Base-by-base conservation (phyloP, 306 rosid species). In the Glycine tomentella region DNA sequence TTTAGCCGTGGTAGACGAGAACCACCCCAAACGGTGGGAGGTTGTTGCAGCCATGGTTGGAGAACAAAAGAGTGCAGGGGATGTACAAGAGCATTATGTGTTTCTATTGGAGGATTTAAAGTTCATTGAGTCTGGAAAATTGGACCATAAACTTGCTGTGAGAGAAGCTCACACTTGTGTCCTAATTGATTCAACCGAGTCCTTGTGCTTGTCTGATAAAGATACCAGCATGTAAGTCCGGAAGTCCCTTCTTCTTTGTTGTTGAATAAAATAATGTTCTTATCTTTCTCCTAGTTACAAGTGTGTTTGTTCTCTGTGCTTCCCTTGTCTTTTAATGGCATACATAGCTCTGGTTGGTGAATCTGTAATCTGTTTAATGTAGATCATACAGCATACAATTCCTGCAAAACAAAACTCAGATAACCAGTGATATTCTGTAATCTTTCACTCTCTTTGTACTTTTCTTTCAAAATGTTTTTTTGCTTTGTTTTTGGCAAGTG, bases 1-100 rank as follows among this genome's bases (percentile, higher is more conserved):
- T 77, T 86, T 90, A 75, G 90, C 92, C 3, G 85, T 81, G 81
- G 92, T 92, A n/a, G 93, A 92, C 38, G 91, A 91, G 77, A 77
- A 84, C 56, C 87, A 90, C 62, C 97, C 94, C 33, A 83, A 87
- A 70, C 74, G 93, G 61, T 90, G 97, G 97, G 86, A 85, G 44
- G 66, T 85, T 11, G 88, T 90, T 62, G 97, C 92, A 6, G 82
- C 92, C 81, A 84, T 87, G 88, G 59, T 91, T 31, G 97, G 97
- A 69, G 97, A 92, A 14, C 36, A 36, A 36, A 36, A 4, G 40
- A 36, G 40, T 3, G 40, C 5, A 4, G 5, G 40, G 5, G 5
- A 36, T 36, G 40, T 36, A 2, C 5, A 4, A 36, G 4, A 36
- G 40, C 5, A 4, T 36, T 36, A 36, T 25, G 31, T 25, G 2